Base-by-base conservation (phyloP, 2,329 filamentous ascomycete species). In the Sclerotinia spermophila region DNA sequence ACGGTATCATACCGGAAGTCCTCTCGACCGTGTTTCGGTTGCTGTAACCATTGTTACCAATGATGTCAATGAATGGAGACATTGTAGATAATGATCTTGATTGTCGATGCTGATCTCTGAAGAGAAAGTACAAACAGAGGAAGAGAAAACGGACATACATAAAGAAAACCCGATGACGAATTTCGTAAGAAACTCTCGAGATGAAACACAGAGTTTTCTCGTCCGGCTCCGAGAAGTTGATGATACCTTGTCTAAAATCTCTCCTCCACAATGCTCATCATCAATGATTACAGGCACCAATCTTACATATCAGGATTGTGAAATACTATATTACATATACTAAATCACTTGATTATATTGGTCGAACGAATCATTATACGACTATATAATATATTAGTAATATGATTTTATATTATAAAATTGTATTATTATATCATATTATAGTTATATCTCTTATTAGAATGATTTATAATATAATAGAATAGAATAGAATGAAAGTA, bases 131-230 rank as follows among this genome's bases (percentile, higher is more conserved):
- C 45, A 53, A 42, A 66, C 8, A 19, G 8, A 30, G 7, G 48
- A 66, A 48, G 69, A 61, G 56, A 68, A 67, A 40, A 74, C 5
- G 45, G n/a, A 2, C 62, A 40, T 66, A 66, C 10, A 66, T 66
- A 55, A 53, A 53, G 33, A 15, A 53, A 66, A 15, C 35, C 40
- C 30, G n/a, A 4, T 30, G 3, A 40, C 55, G 13, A 30, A 30
- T 66, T 40, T 40, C 10, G 6, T 10, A 40, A 40, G 10, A 19
- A 53, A 30, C 27, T 35, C 6, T 24, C 17, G 13, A 24, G 19
- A 62, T 53, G n/a, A 53, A 42, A 53, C 62, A 15, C 40, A 27
- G 1, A 38, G 1, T 40, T 17, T 17, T 13, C n/a, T 53, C 5
- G 40, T 66, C 62, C 62, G 62, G 62, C 62, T 66, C 62, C 62